phyloP scores from a whole-genome alignment of 768 basidiomycete genomes.

The Phanerodontia chrysosporium region DNA sequence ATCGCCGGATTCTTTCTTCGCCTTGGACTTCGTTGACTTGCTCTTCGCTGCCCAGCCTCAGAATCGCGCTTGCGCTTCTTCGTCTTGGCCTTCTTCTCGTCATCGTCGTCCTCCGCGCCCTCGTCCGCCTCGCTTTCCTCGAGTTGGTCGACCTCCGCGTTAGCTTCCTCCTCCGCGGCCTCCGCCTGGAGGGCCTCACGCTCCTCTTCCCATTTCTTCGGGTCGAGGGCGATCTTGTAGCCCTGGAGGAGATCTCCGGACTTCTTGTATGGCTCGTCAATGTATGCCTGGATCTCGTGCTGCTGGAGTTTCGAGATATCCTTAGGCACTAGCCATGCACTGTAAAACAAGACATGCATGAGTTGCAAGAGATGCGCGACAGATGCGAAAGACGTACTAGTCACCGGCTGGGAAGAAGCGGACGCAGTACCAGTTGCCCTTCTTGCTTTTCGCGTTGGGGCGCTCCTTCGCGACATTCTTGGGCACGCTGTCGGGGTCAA shows the following conservation, averaged over 20 bases:
- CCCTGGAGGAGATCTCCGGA: conserved; percentile 71
- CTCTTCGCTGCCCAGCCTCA: conserved; percentile 38
- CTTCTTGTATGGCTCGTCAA: conserved; percentile 74
- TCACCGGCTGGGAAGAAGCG: conserved; percentile 94
- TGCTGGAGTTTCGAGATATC: conserved; percentile 77
- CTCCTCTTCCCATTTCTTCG: conserved; percentile 60
- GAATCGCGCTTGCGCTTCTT: conserved; percentile 65
- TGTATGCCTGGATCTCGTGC: conserved; percentile 81
- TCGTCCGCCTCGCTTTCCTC: conserved; percentile 50
- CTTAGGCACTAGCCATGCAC: conserved; percentile 79
- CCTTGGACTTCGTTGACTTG: conserved; percentile 39
- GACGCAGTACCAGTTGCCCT: conserved; percentile 65
- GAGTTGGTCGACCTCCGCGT: conserved; percentile 66
- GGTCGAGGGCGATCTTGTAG: conserved; percentile 73
- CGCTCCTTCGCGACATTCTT: conserved; percentile 60
- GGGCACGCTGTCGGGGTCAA: conserved; percentile 68
- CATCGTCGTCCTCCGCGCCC: conserved; percentile 40
- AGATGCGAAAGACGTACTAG: conserved; percentile 58
- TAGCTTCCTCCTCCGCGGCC: conserved; percentile 43
- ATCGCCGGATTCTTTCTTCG: conserved; percentile 40
- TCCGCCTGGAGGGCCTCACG: conserved; percentile 30
- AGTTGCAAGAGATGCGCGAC: conserved; percentile 10
- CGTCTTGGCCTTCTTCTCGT: conserved; percentile 39
- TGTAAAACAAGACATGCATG: conserved; percentile 27
- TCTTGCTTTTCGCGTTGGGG: conserved; percentile 57